Base-by-base conservation (phyloP, 306 rosid species). In the Acacia crassicarpa region DNA sequence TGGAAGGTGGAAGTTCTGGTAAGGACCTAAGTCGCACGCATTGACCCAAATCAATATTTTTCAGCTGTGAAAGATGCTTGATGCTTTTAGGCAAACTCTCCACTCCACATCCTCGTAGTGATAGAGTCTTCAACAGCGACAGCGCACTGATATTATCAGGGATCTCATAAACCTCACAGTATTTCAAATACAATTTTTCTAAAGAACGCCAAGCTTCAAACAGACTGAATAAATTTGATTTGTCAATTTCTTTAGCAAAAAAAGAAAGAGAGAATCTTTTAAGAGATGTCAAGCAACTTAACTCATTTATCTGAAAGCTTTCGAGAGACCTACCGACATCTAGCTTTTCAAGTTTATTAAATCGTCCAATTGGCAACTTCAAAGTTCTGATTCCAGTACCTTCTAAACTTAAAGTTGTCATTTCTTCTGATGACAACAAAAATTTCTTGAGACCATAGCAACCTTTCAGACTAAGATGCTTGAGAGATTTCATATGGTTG, bases 391-490 rank as follows among this genome's bases (percentile, higher is more conserved):
- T n/a, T 1, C 15, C 33, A 58, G 32, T 58, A 0, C 2, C 2
- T 9, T 0, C 0, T 58, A 58, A 58, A 58, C 0, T 0, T 22
- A 58, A 58, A 0, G 2, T 22, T 58, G 0, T 58, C 33, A 22
- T 58, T 8, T 20, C 62, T 3, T 58, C 27, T 9, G 65, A 22
- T 58, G 32, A 22, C 30, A 58, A 20, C 14, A 3, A 58, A 58
- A 58, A 8, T 9, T 58, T 2, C 32, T 58, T 0, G 32, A 58
- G 62, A 0, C 1, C 2, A 5, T 0, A 0, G 9, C 59, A 53
- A 8, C 12, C 1, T 1, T 0, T 0, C 0, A 53, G 3, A 0
- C 0, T 53, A 23, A 53, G 59, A 14, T 0, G 0, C 7, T 15
- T 48, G 53, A 48, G 53, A 48, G 53, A 48, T 48, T 48, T 48